Base-by-base conservation (phyloP, 2,329 filamentous ascomycete species). In the Talaromyces pinophilus region DNA sequence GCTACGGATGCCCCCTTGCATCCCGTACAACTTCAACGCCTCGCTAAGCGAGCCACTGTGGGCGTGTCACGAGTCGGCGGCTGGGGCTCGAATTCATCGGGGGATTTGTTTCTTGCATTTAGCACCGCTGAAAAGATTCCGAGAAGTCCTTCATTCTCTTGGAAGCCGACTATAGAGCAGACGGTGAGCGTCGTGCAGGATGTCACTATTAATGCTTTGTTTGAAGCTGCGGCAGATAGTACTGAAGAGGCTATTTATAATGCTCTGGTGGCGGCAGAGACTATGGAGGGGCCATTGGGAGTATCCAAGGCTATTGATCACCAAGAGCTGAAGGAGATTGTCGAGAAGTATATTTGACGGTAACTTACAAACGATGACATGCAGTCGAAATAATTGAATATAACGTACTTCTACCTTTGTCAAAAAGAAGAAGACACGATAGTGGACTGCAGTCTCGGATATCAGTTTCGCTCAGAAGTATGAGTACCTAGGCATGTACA, bases 211-310 rank as follows among this genome's bases (percentile, higher is more conserved):
- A 66, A 66, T 66, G 59, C 64, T 19, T 10, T 66, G 35, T 66
- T 66, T 22, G 64, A 66, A 62, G 64, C 48, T 0, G 64, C 64
- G 11, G 64, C 59, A 19, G 64, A 66, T 25, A 46, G 35, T 19
- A 66, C 64, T 8, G 64, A 66, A 35, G 64, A 66, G 22, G 64
- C 64, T 1, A 66, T 66, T n/a, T 66, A 66, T 17, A 66, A 66
- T 52, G 59, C 59, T 28, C 52, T 66, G 17, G 64, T 62, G 4
- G 64, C 25, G 13, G 64, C 64, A 38, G 15, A 48, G 42, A 48
- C 54, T 30, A 66, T 66, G 64, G 64, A 66, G 22, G 64, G 64
- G 5, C 64, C 64, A 3, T 40, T 62, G 48, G 64, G 64, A 17
- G 35, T 57, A 48, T 48, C 22, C 10, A 57, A 62, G 44, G 46